phyloP scores from a whole-genome alignment of 768 basidiomycete species.

The Russula abietina region DNA sequence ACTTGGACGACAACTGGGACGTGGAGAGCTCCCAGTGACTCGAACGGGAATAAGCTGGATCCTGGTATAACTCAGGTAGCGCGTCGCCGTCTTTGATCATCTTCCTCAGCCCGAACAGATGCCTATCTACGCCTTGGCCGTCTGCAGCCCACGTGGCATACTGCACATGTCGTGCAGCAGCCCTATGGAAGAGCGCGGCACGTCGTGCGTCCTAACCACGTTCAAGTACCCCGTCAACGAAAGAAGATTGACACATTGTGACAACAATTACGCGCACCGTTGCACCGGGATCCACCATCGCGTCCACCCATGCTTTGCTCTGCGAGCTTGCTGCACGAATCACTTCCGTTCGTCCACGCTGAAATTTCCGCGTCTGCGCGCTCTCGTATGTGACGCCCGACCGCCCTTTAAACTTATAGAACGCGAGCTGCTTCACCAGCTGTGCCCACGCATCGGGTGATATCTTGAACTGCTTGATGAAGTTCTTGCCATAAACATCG shows the following conservation, averaged over 20 bases:
- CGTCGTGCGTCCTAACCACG: slow-evolving; percentile 47
- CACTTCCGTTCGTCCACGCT: slow-evolving; percentile 90
- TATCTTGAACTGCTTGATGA: slow-evolving; percentile 73
- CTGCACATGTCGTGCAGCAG: slow-evolving; percentile 75
- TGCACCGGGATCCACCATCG: slow-evolving; percentile 63
- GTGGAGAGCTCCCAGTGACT: slow-evolving; percentile 93
- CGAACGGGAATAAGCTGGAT: slow-evolving; percentile 60
- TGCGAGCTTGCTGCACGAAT: slow-evolving; percentile 82
- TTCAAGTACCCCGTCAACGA: neutral
- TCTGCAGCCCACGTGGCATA: slow-evolving; percentile 91
- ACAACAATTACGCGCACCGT: slow-evolving; percentile 35
- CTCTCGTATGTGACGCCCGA: slow-evolving; percentile 88
- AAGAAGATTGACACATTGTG: neutral
- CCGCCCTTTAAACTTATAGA: slow-evolving; percentile 73
- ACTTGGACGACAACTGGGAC: slow-evolving; percentile 73
- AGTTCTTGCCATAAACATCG: slow-evolving; percentile 68
- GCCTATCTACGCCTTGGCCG: slow-evolving; percentile 91
- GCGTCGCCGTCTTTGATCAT: slow-evolving; percentile 66
- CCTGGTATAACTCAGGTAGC: slow-evolving; percentile 67
- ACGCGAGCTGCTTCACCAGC: slow-evolving; percentile 93
- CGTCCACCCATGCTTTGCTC: slow-evolving; percentile 78
- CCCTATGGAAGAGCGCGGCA: slow-evolving; percentile 62
- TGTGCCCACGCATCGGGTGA: slow-evolving; percentile 96
- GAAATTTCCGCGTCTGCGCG: slow-evolving; percentile 89
- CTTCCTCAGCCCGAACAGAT: slow-evolving; percentile 90